These are phyloP conservation scores for Plantago elongata DNA, from an alignment of 257 asterid species.

Conservation along the genomic window DNA sequence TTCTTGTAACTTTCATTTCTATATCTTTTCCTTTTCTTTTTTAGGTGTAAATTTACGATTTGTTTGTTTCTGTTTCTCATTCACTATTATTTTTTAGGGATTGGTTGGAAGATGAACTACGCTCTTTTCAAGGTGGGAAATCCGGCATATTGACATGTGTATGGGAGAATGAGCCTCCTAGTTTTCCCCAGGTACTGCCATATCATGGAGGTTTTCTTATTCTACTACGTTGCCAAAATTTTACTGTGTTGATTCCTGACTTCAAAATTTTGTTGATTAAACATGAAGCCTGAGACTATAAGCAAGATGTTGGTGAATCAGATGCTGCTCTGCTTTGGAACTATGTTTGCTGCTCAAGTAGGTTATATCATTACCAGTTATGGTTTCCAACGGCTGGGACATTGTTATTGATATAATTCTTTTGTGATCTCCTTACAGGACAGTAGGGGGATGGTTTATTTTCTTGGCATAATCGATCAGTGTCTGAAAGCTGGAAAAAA, in stretches of 20 bases:
- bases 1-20: neutral
- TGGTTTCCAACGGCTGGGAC: slow-evolving; percentile 20
- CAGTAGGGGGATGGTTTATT: slow-evolving; percentile 82
- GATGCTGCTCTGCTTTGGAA: slow-evolving; percentile 95
- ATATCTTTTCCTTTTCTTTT: neutral
- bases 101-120: slow-evolving; percentile 97
- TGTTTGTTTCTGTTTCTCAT: neutral
- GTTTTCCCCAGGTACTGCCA: slow-evolving; percentile 88
- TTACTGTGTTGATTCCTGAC: slow-evolving; percentile 16
- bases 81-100: slow-evolving; percentile 45
- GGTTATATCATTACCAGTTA: slow-evolving; percentile 24
- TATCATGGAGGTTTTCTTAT: slow-evolving; percentile 14
- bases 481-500: slow-evolving; percentile 84
- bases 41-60: too few relatives aligned
- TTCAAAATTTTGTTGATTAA: slow-evolving; percentile 17
- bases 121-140: slow-evolving; percentile 95
- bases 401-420: slow-evolving; percentile 26
- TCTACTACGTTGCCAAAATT: slow-evolving; percentile 7
- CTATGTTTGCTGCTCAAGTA: slow-evolving; percentile 95
- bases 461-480: slow-evolving; percentile 72
- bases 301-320: slow-evolving; percentile 96
- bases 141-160: slow-evolving; percentile 91
- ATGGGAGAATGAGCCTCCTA: slow-evolving; percentile 91
- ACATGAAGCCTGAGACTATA: slow-evolving; percentile 85
- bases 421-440: slow-evolving; percentile 59